Evolutionary conservation across 164 flowering plant species (phyloP).

Genomic region (Vitis amurensis): DNA sequence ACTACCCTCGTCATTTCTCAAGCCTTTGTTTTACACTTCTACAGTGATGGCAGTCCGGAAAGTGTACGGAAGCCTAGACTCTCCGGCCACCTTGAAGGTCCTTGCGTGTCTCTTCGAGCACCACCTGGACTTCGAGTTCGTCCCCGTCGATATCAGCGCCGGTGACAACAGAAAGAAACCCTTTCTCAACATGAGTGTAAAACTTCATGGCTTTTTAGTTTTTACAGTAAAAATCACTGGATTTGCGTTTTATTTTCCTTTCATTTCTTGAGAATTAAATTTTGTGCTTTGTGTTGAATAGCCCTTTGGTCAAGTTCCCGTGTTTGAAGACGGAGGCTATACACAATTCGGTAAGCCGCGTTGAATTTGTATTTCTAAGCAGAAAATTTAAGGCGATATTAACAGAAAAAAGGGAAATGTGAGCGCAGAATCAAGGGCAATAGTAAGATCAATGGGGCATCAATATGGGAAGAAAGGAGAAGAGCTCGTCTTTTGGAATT

Average conservation of each 20-base stretch:
- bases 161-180: constrained; percentile 10
- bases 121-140: constrained; percentile 29
- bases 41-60: constrained; percentile 28
- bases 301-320: constrained; percentile 43
- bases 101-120: constrained; percentile 30
- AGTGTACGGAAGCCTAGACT: constrained; percentile 26
- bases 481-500: not conserved
- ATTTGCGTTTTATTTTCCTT: too few species aligned
- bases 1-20: too few species aligned
- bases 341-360: constrained; percentile 10
- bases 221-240: too few species aligned
- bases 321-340: constrained; percentile 26
- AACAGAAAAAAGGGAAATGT: too few species aligned
- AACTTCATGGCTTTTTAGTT: too few species aligned
- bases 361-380: too few species aligned
- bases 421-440: too few species aligned
- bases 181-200: too few species aligned
- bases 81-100: constrained; percentile 30
- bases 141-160: constrained; percentile 20
- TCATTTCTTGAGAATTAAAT: too few species aligned
- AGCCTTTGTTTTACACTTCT: not conserved
- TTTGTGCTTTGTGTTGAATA: not conserved
- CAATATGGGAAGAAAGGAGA: constrained; percentile 1
- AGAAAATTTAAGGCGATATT: too few species aligned
- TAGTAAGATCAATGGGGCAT: not conserved